Evolutionary conservation across 2,329 filamentous ascomycete species (phyloP), one percentile per base, ranked within the genome.

Genomic region (Aspergillus phoenicis): DNA sequence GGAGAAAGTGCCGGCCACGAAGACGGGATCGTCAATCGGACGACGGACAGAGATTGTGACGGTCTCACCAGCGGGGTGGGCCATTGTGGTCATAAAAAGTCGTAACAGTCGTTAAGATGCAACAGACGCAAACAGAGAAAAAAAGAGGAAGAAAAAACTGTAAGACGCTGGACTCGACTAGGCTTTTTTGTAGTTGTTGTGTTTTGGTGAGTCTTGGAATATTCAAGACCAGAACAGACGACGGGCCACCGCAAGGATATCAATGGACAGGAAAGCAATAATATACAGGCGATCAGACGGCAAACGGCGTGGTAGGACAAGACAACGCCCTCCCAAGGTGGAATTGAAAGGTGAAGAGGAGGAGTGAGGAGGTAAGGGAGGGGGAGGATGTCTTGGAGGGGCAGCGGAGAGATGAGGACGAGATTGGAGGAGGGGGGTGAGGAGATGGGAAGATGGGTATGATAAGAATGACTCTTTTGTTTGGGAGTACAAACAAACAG

Each of bases 21-120:
- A 72, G 58, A 73, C 60, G 41, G 71, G 70, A 52, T 66, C 64
- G 49, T 69, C 64, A 28, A 64, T 64, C 30, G 68, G 66, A 53
- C 70, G 70, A 58, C 66, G 66, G 53, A 71, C 61, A 43, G 72
- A 65, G 61, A 74, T 66, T 53, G 66, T 71, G 51, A 73, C 61
- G 38, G 67, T 65, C 59, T 70, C 66, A 56, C 52, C 58, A 64
- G 55, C 51, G 54, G 62, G 48, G 53, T 60, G 59, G 48, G 65
- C 66, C 66, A 68, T 68, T 62, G 55, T 63, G 61, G 60, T 62
- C 62, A 60, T 62, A 60, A 61, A 45, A 30, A 36, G 53, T 68
- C 64, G 64, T 67, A 57, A 68, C 63, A 63, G 63, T 65, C 64
- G 66, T 63, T 48, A 68, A 60, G 52, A 57, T 49, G 51, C 47